Evolutionary conservation across 352 stramenopile genomes (phyloP).

Genomic region (Globisporangium spinosum): DNA sequence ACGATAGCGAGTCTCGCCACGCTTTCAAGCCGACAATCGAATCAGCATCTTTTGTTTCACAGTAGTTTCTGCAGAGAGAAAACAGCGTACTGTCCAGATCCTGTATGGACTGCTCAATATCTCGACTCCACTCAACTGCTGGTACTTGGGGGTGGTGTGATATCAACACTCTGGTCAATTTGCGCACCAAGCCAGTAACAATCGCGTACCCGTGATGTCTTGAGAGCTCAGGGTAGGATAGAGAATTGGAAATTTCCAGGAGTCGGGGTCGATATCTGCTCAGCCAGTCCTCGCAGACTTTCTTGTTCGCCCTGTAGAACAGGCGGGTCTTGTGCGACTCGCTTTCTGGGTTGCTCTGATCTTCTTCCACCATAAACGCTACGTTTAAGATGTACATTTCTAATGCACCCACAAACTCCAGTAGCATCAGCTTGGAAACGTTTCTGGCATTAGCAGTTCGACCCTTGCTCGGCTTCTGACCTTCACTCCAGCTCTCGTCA

Average conservation of each 20-base stretch:
- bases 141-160: constrained; percentile 16
- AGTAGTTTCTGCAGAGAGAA: constrained; percentile 35
- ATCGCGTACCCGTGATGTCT: constrained; percentile 47
- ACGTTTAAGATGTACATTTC: constrained; percentile 43
- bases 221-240: constrained; percentile 26
- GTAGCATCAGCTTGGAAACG: constrained; percentile 34
- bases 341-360: constrained; percentile 34
- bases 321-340: constrained; percentile 37
- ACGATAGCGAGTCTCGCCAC: constrained; percentile 38
- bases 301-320: constrained; percentile 66
- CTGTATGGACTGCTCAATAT: constrained; percentile 30
- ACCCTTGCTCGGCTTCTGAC: neutral
- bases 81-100: constrained; percentile 51
- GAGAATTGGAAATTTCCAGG: constrained; percentile 34
- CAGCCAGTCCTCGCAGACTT: constrained; percentile 72
- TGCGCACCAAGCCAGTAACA: constrained; percentile 32
- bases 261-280: constrained; percentile 54
- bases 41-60: constrained; percentile 51
- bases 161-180: constrained; percentile 31
- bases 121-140: constrained; percentile 19
- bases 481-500: neutral
- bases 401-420: constrained; percentile 56
- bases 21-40: constrained; percentile 42
- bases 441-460: neutral
- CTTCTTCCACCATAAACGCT: constrained; percentile 16